A percentile compares a stretch with the other conserved stretches of the same genome.
Conservation (phyloP, 1,284 basidiomycete genomes). For the Singerocomus inundabilis region DNA sequence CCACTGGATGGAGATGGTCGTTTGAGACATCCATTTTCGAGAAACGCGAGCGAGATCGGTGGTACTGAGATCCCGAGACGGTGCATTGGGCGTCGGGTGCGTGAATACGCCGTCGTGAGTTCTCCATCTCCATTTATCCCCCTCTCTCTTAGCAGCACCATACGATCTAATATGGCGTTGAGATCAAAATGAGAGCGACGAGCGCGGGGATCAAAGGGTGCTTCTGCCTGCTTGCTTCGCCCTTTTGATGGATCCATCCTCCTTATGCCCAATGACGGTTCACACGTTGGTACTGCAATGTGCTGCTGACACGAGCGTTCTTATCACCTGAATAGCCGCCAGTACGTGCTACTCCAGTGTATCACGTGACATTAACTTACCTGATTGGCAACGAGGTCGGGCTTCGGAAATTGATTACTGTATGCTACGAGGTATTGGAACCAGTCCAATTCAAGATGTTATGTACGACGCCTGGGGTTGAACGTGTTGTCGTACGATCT, state of each 20-base stretch:
- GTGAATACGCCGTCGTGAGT: neutral
- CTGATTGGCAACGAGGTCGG: conserved; percentile 6
- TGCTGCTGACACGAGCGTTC: neutral
- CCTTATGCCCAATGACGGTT: neutral
- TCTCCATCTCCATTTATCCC: too few species aligned
- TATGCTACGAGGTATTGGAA: neutral
- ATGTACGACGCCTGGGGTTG: neutral
- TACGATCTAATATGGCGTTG: neutral
- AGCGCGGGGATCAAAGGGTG: neutral
- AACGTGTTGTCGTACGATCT: neutral
- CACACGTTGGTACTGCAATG: neutral
- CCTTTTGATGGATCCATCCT: neutral
- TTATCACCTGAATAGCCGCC: neutral
- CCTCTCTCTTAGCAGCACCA: neutral
- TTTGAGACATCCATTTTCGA: neutral
- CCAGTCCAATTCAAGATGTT: conserved; percentile 14
- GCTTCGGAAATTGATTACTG: neutral
- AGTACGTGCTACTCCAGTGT: too few species aligned
- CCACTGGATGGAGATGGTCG: neutral
- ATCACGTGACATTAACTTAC: conserved; percentile 1
- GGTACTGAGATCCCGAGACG: neutral
- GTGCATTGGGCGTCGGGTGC: too few species aligned
- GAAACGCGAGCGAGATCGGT: neutral
- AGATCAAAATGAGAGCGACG: neutral
- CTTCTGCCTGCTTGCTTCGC: neutral